A percentile compares a stretch with the other conserved stretches of the same genome.
Conservation (phyloP, 805 yeast genomes). For the Cyberlindnera veronae region DNA sequence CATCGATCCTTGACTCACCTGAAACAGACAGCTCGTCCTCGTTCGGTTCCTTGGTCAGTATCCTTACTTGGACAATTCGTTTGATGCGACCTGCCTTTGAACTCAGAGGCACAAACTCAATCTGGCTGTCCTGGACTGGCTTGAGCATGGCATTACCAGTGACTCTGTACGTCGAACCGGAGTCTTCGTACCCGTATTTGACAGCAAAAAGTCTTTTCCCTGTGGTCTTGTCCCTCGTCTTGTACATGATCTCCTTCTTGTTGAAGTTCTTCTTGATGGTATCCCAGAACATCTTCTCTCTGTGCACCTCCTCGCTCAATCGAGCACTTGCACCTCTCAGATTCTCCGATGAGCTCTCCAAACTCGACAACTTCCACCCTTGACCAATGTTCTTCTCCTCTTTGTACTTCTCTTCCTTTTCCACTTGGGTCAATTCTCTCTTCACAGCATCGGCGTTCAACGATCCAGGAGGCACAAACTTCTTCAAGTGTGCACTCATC, state of each 20-base stretch:
- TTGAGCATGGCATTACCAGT: conserved; percentile 73
- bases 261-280: conserved; percentile 30
- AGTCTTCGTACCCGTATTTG: conserved; percentile 87
- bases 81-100: conserved; percentile 35
- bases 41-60: conserved; percentile 51
- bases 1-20: conserved; percentile 46
- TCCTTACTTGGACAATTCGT: conserved; percentile 55
- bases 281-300: conserved; percentile 70
- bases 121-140: conserved; percentile 39
- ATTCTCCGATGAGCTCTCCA: conserved; percentile 50
- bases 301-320: conserved; percentile 49
- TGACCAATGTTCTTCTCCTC: conserved; percentile 30
- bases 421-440: conserved; percentile 20
- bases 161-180: conserved; percentile 69
- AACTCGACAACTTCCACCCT: conserved; percentile 84
- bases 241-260: conserved; percentile 61
- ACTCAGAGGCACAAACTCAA: conserved; percentile 38
- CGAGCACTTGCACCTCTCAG: conserved; percentile 49
- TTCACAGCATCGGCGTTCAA: conserved; percentile 44
- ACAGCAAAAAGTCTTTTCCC: conserved; percentile 63
- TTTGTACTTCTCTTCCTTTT: conserved; percentile 21
- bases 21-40: conserved; percentile 49
- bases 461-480: conserved; percentile 73
- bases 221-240: conserved; percentile 53
- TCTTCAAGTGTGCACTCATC: conserved; percentile 79